Evolutionary conservation across 2,329 filamentous ascomycete genomes (phyloP).

Genomic region (Calcarisporium arbuscula): DNA sequence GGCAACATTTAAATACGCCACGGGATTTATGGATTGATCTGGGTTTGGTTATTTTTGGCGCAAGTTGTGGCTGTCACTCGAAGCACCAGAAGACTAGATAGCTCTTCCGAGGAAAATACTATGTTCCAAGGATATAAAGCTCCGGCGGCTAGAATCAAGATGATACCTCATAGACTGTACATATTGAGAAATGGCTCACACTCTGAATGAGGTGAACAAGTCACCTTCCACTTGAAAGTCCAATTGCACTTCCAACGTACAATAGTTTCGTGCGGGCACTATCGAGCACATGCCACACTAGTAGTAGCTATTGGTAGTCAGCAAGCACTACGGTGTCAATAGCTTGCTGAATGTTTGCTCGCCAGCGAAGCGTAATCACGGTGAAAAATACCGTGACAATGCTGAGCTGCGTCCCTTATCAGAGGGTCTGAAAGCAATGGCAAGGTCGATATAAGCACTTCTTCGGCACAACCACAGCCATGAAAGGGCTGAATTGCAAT

Average conservation of each 20-base stretch:
- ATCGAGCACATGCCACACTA: no score
- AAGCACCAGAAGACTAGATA: no score
- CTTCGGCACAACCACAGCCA: conserved; percentile 98
- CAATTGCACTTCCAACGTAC: no score
- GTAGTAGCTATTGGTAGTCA: no score
- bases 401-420: conserved; percentile 18
- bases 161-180: not conserved
- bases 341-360: conserved; percentile 17
- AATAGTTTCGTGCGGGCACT: no score
- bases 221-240: no score
- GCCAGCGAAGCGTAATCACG: conserved; percentile 16
- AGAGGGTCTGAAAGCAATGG: conserved; percentile 22
- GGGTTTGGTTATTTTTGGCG: no score
- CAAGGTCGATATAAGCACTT: conserved; percentile 79
- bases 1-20: conserved; percentile 30
- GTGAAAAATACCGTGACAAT: conserved; percentile 10
- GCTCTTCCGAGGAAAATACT: no score
- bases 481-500: conserved; percentile 83
- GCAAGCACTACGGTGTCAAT: no score
- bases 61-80: no score
- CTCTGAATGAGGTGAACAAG: no score
- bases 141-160: not conserved
- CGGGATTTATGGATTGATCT: not conserved
- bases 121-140: not conserved
- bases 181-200: not conserved